Conservation (phyloP, 2,329 filamentous ascomycete species). For the Colletotrichum abscissum region DNA sequence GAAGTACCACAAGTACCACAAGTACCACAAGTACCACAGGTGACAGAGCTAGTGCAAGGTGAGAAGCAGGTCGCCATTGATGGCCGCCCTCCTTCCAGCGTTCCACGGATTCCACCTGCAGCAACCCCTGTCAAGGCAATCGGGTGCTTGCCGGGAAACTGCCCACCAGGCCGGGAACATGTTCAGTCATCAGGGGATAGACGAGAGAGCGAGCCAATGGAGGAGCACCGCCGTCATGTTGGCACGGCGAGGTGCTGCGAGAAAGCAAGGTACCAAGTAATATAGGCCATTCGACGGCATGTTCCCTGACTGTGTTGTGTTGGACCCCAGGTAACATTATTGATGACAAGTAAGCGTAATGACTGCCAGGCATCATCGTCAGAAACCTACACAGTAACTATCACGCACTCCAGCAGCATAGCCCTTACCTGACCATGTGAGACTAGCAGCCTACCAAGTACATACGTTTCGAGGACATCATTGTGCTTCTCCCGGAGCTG, state of each 20-base stretch:
- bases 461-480: neutral
- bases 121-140: constrained; percentile 21
- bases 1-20: neutral
- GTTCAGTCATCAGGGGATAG: constrained; percentile 16
- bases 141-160: constrained; percentile 27
- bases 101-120: constrained; percentile 11
- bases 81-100: constrained; percentile 2
- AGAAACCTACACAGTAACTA: neutral
- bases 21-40: neutral
- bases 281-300: neutral
- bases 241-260: neutral
- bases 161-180: constrained; percentile 20
- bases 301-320: too few species aligned
- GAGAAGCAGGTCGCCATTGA: neutral
- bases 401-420: neutral
- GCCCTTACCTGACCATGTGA: neutral
- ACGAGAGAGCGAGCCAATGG: constrained; percentile 18
- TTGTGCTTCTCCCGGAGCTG: neutral
- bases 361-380: neutral
- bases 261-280: neutral
- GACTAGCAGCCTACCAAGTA: too few species aligned
- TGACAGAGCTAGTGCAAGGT: neutral
- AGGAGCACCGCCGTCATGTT: neutral
- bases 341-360: neutral
- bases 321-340: neutral